phyloP scores from a whole-genome alignment of 257 asterid species.

The Plantago elongata region DNA sequence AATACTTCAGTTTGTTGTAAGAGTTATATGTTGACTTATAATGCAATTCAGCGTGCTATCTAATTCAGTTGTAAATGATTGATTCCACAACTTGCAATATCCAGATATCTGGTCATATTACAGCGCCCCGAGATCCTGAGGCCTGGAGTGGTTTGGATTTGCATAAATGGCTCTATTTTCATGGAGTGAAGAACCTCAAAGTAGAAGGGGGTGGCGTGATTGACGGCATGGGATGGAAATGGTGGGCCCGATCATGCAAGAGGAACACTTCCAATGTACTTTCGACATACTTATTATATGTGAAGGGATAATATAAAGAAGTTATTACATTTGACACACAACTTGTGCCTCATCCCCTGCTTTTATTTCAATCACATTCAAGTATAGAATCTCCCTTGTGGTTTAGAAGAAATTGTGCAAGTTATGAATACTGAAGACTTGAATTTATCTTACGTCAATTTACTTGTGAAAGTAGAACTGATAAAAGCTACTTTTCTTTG shows the following conservation, averaged over 20 bases:
- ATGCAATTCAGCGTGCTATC: neutral
- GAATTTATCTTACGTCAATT: neutral
- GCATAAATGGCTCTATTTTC: constrained; percentile 81
- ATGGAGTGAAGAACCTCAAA: constrained; percentile 47
- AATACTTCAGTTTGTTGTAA: neutral
- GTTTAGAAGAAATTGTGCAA: no score
- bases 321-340: no score
- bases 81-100: constrained; percentile 7
- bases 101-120: constrained; percentile 54
- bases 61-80: neutral
- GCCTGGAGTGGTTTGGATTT: constrained; percentile 52
- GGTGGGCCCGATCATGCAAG: constrained; percentile 98
- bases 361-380: no score
- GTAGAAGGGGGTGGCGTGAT: constrained; percentile 72
- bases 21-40: neutral
- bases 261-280: constrained; percentile 56
- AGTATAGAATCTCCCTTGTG: no score
- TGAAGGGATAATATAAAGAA: neutral
- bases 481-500: constrained; percentile 22
- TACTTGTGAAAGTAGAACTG: constrained; percentile 11
- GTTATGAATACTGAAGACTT: no score
- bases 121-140: constrained; percentile 65
- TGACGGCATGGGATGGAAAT: constrained; percentile 63
- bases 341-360: no score
- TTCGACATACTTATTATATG: constrained; percentile 5